phyloP scores from a whole-genome alignment of 176 grass and related monocot species.

The Phragmites australis region DNA sequence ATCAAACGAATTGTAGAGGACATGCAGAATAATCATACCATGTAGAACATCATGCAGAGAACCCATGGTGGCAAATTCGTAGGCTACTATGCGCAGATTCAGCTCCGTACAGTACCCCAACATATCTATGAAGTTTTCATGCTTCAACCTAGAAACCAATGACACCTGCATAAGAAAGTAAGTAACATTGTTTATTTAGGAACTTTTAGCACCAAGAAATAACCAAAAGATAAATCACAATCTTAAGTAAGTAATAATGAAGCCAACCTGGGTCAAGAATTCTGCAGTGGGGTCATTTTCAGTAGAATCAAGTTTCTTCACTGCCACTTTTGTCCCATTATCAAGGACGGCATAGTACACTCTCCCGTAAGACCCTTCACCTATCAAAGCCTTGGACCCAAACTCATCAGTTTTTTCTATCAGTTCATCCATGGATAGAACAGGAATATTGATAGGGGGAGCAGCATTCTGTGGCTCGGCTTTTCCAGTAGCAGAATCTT shows the following conservation, averaged over 20 bases:
- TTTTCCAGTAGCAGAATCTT: constrained; percentile 50
- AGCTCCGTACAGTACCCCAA: constrained; percentile 82
- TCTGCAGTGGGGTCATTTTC: constrained; percentile 66
- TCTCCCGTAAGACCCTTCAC: constrained; percentile 91
- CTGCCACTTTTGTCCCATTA: constrained; percentile 66
- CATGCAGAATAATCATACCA: constrained; percentile 53
- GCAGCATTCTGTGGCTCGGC: constrained; percentile 43
- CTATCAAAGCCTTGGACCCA: constrained; percentile 67
- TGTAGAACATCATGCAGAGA: constrained; percentile 88
- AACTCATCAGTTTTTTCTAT: constrained; percentile 86
- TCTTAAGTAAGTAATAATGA: constrained; percentile 25
- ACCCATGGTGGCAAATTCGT: constrained; percentile 92
- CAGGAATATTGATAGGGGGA: constrained; percentile 60
- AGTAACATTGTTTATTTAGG: not conserved
- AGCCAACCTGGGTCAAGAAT: constrained; percentile 72
- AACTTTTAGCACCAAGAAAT: not conserved
- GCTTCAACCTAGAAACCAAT: constrained; percentile 73
- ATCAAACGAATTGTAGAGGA: not conserved
- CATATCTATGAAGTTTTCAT: constrained; percentile 82
- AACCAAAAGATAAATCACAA: constrained; percentile 6
- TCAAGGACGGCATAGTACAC: constrained; percentile 73
- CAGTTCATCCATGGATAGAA: constrained; percentile 72
- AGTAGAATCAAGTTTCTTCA: constrained; percentile 78
- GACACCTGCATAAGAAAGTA: constrained; percentile 57
- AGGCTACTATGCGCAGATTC: constrained; percentile 76